Conservation (phyloP, 1,284 basidiomycete genomes). For the Apiotrichum montevideense region DNA sequence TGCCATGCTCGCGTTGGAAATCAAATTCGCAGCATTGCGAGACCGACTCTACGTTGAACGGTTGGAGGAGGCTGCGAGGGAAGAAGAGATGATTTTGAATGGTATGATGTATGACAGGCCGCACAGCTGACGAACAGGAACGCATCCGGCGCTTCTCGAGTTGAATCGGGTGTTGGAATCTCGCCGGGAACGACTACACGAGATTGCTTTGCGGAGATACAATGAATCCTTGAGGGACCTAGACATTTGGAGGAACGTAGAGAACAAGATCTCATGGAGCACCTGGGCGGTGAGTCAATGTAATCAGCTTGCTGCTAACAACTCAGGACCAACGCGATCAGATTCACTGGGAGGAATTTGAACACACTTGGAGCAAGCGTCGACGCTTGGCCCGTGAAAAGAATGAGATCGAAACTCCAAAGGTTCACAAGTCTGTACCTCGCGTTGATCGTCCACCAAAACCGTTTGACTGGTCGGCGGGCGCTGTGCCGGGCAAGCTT, state of each 20-base stretch:
- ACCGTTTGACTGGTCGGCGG: constrained; percentile 38
- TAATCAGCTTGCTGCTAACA: constrained; percentile 6
- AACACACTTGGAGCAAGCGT: constrained; percentile 51
- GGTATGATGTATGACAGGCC: constrained; percentile 33
- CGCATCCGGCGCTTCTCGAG: constrained; percentile 52
- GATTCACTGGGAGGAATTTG: constrained; percentile 49
- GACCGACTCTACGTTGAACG: constrained; percentile 55
- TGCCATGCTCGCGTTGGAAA: constrained; percentile 52
- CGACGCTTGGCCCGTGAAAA: constrained; percentile 52
- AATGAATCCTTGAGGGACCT: constrained; percentile 48
- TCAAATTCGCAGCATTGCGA: constrained; percentile 53
- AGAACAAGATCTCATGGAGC: constrained; percentile 48
- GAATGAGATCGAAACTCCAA: constrained; percentile 50
- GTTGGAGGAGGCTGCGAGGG: constrained; percentile 52
- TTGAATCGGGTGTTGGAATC: constrained; percentile 44
- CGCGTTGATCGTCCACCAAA: constrained; percentile 19
- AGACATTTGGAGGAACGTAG: constrained; percentile 43
- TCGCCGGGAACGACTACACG: constrained; percentile 39
- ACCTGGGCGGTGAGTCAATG: constrained; percentile 48
- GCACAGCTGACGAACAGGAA: constrained; percentile 33
- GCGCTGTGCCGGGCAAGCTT: constrained; percentile 31
- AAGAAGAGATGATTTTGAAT: constrained; percentile 52
- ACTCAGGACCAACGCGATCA: constrained; percentile 41
- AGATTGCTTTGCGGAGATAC: constrained; percentile 39
- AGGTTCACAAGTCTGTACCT: constrained; percentile 44